Base-by-base conservation (phyloP, 176 grass and related monocot species). In the Cocos nucifera region DNA sequence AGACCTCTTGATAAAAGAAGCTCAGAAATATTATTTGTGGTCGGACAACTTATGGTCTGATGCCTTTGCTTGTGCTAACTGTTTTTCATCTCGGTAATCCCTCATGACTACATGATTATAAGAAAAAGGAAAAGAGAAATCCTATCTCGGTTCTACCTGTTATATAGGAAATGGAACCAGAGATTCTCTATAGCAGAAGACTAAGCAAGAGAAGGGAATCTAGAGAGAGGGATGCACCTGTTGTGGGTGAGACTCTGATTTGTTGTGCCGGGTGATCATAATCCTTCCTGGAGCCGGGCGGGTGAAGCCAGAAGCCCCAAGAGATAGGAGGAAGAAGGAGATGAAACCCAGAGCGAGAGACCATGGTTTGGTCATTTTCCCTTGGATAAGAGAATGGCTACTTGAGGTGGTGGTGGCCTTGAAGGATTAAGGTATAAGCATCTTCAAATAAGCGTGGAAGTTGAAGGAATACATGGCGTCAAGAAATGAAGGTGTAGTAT, bases 221-320 rank as follows among this genome's bases (percentile, higher is more conserved):
- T 12, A 19, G 50, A 59, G 48, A 22, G 24, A 52, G 15, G 17
- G 57, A 5, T 19, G 6, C 50, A 95, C 91, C 78, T 97, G 93
- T 7, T 92, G 87, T 9, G 93, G 93, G 55, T 88, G 81, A 4
- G 79, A 66, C 3, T 72, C 9, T 6, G 87, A 50, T 66, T 85
- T 73, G 5, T 24, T 54, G 73, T 86, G 82, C 63, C 50, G 49
- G 25, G 84, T 91, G 14, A 62, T 17, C 76, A 92, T 73, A 59
- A 78, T 66, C 64, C 66, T 72, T 9, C 81, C 76, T 1, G 87
- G 79, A 0, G 87, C 70, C 0, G 93, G 87, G 28, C 93, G 82
- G 52, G 69, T 59, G 51, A 77, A 82, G 49, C 80, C 90, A 0
- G 15, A 58, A 64, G 19, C 8, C 57, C 20, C 61, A 23, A 17